Base-by-base conservation (phyloP, 2,329 filamentous ascomycete genomes). In the Colletotrichum zoysiae region DNA sequence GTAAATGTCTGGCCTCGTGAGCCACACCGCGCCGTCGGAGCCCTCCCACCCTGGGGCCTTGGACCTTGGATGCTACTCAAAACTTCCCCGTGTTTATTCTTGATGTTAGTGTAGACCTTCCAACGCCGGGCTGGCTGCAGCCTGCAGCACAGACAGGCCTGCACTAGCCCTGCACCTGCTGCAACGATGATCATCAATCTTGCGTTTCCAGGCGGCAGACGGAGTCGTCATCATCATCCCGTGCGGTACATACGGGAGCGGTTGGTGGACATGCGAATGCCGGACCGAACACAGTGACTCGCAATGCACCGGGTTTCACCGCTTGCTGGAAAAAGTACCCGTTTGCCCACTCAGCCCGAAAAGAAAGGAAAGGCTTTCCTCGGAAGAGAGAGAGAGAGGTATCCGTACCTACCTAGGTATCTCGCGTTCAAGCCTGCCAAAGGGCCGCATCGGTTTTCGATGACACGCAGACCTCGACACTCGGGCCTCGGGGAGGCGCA, bases 71-170 rank as follows among this genome's bases (percentile, higher is more conserved):
- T 46, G 46, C 38, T 48, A 50, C 61, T 64, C 68, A 48, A 68
- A 63, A 71, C 53, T 70, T 65, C 65, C 70, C 60, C 55, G 60
- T 70, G 55, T 72, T 72, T 65, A 55, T 46, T 26, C 46, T 62
- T n/a, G 50, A 12, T 33, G 55, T 56, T 61, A 53, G 30, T 30
- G 30, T 5, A 30, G 65, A 71, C 40, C 53, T 56, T 56, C 46
- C 53, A 69, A 59, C 53, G 35, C 18, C 20, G n/a, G 53, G 53
- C 53, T 56, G 53, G 53, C 53, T 56, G 11, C 46, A 55, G 53
- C 44, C 7, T 30, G 30, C 30, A 30, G 30, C 30, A 35, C 57
- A 40, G 40, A 51, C 53, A 65, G 57, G 64, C 55, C 64, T 51
- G 57, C 44, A 38, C 26, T 51, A 40, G 38, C 53, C 46, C 50